These are phyloP conservation scores for Trametes cubensis DNA, from an alignment of 768 basidiomycete genomes.

Conservation along the genomic window DNA sequence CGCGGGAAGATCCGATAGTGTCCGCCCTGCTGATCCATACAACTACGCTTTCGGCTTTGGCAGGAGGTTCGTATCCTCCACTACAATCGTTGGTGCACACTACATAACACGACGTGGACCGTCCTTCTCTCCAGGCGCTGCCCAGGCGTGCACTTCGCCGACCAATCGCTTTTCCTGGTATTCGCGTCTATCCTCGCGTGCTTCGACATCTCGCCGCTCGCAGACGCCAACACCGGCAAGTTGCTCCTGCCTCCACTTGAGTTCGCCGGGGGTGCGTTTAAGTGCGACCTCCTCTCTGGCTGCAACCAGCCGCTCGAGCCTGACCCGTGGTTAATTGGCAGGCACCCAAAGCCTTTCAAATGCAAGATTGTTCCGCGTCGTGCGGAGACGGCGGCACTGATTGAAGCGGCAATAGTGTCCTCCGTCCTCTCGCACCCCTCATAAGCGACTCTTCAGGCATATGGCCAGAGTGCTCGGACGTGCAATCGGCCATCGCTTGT, in stretches of 20 bases:
- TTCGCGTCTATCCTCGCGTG: conserved; percentile 21
- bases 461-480: too few species aligned
- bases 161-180: conserved; percentile 23
- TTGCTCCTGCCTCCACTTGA: conserved; percentile 4
- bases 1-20: background rate
- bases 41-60: conserved; percentile 25
- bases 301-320: background rate
- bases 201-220: conserved; percentile 25
- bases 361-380: conserved; percentile 49
- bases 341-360: conserved; percentile 45
- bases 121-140: conserved; percentile 20
- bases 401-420: background rate
- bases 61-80: conserved; percentile 3
- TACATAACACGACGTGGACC: too few species aligned
- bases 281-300: conserved; percentile 5
- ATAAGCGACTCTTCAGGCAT: too few species aligned
- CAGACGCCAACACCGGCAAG: conserved; percentile 10
- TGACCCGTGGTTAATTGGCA: background rate
- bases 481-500: too few species aligned
- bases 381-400: background rate
- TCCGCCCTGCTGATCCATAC: conserved; percentile 1
- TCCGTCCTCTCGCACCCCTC: too few species aligned
- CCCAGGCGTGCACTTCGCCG: conserved; percentile 27
- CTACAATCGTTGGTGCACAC: background rate
- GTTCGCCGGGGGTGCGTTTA: conserved; percentile 11